A percentile compares a stretch with the other conserved stretches of the same genome.
phyloP scores from a whole-genome alignment of 139 green algal species.

The Chloropicon primus region DNA sequence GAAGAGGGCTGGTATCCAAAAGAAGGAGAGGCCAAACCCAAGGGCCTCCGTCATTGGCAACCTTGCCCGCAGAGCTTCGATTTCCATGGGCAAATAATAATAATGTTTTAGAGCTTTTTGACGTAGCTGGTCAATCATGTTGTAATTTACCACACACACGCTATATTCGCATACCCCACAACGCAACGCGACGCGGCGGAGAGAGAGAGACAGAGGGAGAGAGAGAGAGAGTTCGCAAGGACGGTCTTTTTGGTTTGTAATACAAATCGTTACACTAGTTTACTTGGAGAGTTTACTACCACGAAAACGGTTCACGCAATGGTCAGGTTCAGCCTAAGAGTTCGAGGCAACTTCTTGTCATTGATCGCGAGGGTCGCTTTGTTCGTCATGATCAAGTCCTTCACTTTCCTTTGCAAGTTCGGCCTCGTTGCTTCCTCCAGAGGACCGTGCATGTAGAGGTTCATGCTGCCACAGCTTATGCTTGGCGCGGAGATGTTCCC shows the following conservation, averaged over 20 bases:
- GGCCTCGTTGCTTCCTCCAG: slow-evolving; percentile 69
- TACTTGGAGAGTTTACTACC: too few species aligned
- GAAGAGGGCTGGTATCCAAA: not conserved
- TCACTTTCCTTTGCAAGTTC: slow-evolving; percentile 41
- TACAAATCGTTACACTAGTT: too few species aligned
- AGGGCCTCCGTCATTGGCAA: not conserved
- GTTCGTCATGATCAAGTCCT: slow-evolving; percentile 31
- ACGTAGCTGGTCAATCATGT: too few species aligned
- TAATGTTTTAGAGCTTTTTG: too few species aligned
- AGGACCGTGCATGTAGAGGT: slow-evolving; percentile 78
- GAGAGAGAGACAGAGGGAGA: too few species aligned
- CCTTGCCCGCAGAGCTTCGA: not conserved
- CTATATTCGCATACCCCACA: too few species aligned
- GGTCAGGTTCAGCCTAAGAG: slow-evolving; percentile 45
- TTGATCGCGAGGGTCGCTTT: slow-evolving; percentile 68
- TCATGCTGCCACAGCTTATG: slow-evolving; percentile 50
- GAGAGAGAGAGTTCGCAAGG: too few species aligned
- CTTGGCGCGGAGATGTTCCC: slow-evolving; percentile 52
- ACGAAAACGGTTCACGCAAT: too few species aligned
- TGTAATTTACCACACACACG: too few species aligned
- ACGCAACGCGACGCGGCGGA: too few species aligned
- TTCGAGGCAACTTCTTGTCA: slow-evolving; percentile 68
- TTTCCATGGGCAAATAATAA: not conserved
- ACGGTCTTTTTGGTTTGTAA: too few species aligned
- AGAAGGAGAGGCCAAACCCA: not conserved